These are phyloP conservation scores for Geotrichum armillariae DNA, from an alignment of 1,139 yeast species.

Conservation along the genomic window DNA sequence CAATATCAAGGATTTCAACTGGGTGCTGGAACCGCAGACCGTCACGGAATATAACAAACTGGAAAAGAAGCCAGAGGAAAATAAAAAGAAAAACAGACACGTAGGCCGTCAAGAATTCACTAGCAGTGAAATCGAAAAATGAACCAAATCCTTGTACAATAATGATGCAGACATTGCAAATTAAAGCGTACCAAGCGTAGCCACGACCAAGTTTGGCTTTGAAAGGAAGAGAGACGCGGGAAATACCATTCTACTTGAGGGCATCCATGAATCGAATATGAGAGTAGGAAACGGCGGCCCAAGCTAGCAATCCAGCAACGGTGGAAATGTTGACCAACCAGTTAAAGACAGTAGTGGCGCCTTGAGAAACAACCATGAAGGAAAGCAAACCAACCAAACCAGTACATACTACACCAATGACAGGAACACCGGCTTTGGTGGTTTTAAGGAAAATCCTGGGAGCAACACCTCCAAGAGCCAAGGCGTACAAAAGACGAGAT, in stretches of 20 bases:
- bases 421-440: conserved; percentile 73
- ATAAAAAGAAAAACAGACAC: conserved; percentile 61
- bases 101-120: conserved; percentile 65
- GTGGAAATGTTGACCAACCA: conserved; percentile 84
- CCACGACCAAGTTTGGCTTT: conserved; percentile 65
- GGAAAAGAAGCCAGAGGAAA: conserved; percentile 56
- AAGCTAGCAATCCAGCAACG: conserved; percentile 71
- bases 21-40: conserved; percentile 34
- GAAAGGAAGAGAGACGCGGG: conserved; percentile 65
- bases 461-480: conserved; percentile 65
- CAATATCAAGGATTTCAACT: conserved; percentile 70
- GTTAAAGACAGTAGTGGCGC: conserved; percentile 65
- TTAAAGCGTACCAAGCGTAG: conserved; percentile 67
- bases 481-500: conserved; percentile 67
- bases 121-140: conserved; percentile 60
- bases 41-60: conserved; percentile 34
- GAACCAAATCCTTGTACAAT: conserved; percentile 68
- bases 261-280: conserved; percentile 62
- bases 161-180: conserved; percentile 55
- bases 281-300: conserved; percentile 70
- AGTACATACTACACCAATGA: conserved; percentile 53
- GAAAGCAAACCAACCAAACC: conserved; percentile 63
- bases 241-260: conserved; percentile 55
- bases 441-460: conserved; percentile 70
- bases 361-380: conserved; percentile 67